Percentiles rank a stretch among this genome's conserved stretches.
Evolutionary conservation across 805 yeast genomes (phyloP).

Genomic region (Metschnikowia continentalis): DNA sequence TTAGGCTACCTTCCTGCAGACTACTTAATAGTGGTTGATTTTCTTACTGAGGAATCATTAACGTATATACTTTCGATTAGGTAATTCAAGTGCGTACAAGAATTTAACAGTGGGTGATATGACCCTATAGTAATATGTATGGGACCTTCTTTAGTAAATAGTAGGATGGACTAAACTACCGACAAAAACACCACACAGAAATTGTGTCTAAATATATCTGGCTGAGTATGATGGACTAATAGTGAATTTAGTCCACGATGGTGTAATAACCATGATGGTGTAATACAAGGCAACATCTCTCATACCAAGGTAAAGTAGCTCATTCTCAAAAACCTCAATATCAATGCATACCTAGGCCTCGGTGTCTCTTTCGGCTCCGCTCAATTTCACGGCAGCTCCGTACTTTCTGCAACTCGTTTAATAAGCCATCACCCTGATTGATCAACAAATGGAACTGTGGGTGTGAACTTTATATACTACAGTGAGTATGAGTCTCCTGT

Average conservation of each 20-base stretch:
- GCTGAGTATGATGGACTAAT: neutral
- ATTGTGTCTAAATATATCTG: neutral
- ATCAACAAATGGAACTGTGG: slow-evolving; percentile 78
- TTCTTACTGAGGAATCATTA: too few relatives aligned
- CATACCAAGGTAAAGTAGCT: neutral
- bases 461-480: too few relatives aligned
- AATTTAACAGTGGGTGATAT: too few relatives aligned
- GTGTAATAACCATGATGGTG: neutral
- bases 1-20: too few relatives aligned
- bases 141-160: too few relatives aligned
- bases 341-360: neutral
- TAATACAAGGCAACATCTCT: neutral
- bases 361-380: slow-evolving; percentile 70
- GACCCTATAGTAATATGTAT: too few relatives aligned
- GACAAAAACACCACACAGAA: neutral
- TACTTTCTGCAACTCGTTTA: slow-evolving; percentile 92
- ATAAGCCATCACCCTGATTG: slow-evolving; percentile 86
- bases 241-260: too few relatives aligned
- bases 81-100: too few relatives aligned
- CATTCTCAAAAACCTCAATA: neutral
- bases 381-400: slow-evolving; percentile 93
- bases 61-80: too few relatives aligned
- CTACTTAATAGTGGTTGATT: too few relatives aligned
- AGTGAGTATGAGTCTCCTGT: too few relatives aligned
- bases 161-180: neutral